Base-by-base conservation (phyloP, 441 rosid species). In the Bocquillonia castaneifolia region DNA sequence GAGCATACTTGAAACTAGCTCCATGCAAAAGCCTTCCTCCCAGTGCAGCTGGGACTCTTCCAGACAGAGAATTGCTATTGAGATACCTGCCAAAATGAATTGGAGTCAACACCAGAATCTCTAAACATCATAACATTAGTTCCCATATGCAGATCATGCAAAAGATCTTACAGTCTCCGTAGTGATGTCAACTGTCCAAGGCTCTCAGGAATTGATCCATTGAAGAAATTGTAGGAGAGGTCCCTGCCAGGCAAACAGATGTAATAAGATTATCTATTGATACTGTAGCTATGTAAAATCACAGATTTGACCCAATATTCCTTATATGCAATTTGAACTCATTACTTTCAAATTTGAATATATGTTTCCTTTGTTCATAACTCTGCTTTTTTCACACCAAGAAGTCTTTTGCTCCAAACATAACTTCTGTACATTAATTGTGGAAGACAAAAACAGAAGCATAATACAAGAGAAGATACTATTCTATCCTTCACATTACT, bases 1-100 rank as follows among this genome's bases (percentile, higher is more conserved):
- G 51, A 72, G 66, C 86, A 69, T 90, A 94, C 99, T 94, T 94
- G 83, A 87, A 94, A 80, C 96, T 92, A 76, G 97, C 92, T 78
- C 98, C 86, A 52, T 92, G 90, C 81, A 94, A 77, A 74, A 94
- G 91, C 73, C 87, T 87, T 82, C 98, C 98, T 72, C 96, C 99
- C 3, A 94, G 78, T 45, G 93, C 81, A n/a, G 88, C 90, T 29
- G 99, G 96, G 69, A 94, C 99, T 73, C 80, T 79, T 63, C 99
- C 98, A n/a, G 94, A 86, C 74, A 94, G 72, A 53, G 83, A 84
- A 80, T 94, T 94, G 31, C 99, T 88, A 42, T 94, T 94, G 79
- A 94, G 95, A 83, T 87, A 82, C 83, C 99, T 94, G 81, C 75
- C 69, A 75, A 17, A 29, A 22, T 34, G 63, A 66, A 40, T 78